phyloP scores from a whole-genome alignment of 768 basidiomycete genomes.

The Saitozyma podzolica region DNA sequence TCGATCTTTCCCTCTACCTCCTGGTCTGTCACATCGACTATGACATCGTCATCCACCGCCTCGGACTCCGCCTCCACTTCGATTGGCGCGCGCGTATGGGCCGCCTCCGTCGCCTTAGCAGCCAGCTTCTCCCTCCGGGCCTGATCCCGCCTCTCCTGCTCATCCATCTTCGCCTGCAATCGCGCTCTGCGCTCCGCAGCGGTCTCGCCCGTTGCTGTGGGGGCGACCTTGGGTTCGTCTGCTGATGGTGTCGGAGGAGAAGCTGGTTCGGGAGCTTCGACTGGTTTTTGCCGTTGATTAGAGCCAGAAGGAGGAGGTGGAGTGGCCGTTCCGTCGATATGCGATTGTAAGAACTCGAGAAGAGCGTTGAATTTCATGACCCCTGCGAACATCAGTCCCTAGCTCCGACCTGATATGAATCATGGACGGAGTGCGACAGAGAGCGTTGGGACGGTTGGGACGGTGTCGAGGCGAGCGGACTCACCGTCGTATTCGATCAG shows the following conservation, averaged over 20 bases:
- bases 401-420: background rate
- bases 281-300: conserved; percentile 15
- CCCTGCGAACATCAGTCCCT: conserved; percentile 52
- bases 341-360: conserved; percentile 66
- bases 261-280: conserved; percentile 16
- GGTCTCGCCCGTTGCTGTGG: conserved; percentile 13
- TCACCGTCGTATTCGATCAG: conserved; percentile 70
- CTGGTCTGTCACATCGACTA: conserved; percentile 1
- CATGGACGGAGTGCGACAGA: too few species aligned
- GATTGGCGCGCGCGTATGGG: conserved; percentile 5
- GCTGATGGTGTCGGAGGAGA: conserved; percentile 13
- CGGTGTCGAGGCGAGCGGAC: conserved; percentile 6
- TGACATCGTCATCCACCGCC: background rate
- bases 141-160: conserved; percentile 43
- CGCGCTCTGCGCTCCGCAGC: conserved; percentile 18
- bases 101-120: conserved; percentile 16
- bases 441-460: background rate
- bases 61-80: conserved; percentile 11
- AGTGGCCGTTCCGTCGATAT: conserved; percentile 54
- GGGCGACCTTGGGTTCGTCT: conserved; percentile 7
- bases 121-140: conserved; percentile 33
- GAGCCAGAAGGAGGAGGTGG: background rate
- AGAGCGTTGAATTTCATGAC: conserved; percentile 72
- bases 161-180: conserved; percentile 37
- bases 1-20: conserved; percentile 2